Percentiles rank a stretch among this genome's conserved stretches.
phyloP scores from a whole-genome alignment of 1,139 yeast genomes.

The Yamadazyma triangularis region DNA sequence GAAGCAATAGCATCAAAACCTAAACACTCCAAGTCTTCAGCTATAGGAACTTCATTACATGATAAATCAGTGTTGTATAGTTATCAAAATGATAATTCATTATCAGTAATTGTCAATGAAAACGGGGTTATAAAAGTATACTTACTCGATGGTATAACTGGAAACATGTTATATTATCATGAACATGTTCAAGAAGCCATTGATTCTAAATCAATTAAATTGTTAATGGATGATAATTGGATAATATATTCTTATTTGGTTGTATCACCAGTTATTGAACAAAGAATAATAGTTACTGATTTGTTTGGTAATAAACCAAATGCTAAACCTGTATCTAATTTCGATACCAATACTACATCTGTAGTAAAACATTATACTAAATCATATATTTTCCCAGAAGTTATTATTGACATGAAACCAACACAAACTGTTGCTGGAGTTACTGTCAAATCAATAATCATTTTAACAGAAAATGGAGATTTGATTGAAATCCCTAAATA shows the following conservation, averaged over 20 bases:
- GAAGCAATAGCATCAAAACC: constrained; percentile 23
- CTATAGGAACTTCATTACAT: constrained; percentile 68
- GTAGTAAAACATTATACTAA: constrained; percentile 22
- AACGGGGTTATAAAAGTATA: constrained; percentile 36
- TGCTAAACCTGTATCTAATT: constrained; percentile 8
- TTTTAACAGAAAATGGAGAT: constrained; percentile 57
- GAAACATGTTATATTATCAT: constrained; percentile 52
- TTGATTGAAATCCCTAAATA: constrained; percentile 70
- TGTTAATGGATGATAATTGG: constrained; percentile 82
- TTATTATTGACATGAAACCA: constrained; percentile 46
- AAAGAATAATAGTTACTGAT: constrained; percentile 69
- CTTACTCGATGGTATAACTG: constrained; percentile 66
- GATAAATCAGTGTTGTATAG: constrained; percentile 79
- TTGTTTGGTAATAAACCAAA: constrained; percentile 59
- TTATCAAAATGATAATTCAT: constrained; percentile 68
- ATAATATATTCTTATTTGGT: constrained; percentile 64
- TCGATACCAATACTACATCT: neutral
- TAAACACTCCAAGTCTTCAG: constrained; percentile 45
- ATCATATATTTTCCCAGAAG: constrained; percentile 60
- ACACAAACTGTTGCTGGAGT: constrained; percentile 72
- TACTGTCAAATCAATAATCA: constrained; percentile 63
- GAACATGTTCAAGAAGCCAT: constrained; percentile 39
- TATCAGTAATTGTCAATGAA: constrained; percentile 51
- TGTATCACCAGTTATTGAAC: constrained; percentile 45
- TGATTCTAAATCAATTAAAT: constrained; percentile 35